phyloP scores from a whole-genome alignment of 805 yeast genomes.

The Starmera amethionina region DNA sequence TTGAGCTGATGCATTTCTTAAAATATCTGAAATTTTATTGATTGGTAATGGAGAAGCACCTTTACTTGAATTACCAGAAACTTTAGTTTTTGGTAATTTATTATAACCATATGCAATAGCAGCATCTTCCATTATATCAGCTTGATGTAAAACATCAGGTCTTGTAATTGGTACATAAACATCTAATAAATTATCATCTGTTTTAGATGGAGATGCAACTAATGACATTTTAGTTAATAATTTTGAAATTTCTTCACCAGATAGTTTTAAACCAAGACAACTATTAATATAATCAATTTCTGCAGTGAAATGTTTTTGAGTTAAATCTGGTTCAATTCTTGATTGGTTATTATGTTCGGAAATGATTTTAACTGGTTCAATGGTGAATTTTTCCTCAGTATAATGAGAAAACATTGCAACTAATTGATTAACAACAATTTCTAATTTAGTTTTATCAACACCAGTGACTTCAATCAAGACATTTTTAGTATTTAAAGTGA shows the following conservation, averaged over 20 bases:
- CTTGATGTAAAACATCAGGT: slow-evolving; percentile 91
- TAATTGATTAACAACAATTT: slow-evolving; percentile 81
- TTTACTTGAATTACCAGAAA: slow-evolving; percentile 64
- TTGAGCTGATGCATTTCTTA: slow-evolving; percentile 85
- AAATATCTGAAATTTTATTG: slow-evolving; percentile 83
- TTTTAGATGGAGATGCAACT: slow-evolving; percentile 41
- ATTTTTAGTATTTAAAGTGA: slow-evolving; percentile 73
- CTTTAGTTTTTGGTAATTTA: slow-evolving; percentile 69
- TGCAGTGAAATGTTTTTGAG: slow-evolving; percentile 59
- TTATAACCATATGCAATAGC: slow-evolving; percentile 95
- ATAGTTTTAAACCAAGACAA: slow-evolving; percentile 74
- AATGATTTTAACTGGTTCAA: slow-evolving; percentile 83
- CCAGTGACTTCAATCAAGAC: slow-evolving; percentile 93
- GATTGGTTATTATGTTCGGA: slow-evolving; percentile 73
- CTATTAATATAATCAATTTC: slow-evolving; percentile 83
- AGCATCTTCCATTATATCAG: slow-evolving; percentile 98
- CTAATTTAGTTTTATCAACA: slow-evolving; percentile 90
- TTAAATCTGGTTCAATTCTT: slow-evolving; percentile 65
- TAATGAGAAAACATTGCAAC: slow-evolving; percentile 95
- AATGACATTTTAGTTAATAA: slow-evolving; percentile 79
- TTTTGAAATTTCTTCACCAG: slow-evolving; percentile 55
- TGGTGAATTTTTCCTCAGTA: slow-evolving; percentile 68
- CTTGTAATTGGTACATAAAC: slow-evolving; percentile 84
- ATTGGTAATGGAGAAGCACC: slow-evolving; percentile 85
- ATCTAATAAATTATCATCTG: slow-evolving; percentile 29